Conservation (phyloP, 257 asterid species). For the Gynochthodes officinalis region DNA sequence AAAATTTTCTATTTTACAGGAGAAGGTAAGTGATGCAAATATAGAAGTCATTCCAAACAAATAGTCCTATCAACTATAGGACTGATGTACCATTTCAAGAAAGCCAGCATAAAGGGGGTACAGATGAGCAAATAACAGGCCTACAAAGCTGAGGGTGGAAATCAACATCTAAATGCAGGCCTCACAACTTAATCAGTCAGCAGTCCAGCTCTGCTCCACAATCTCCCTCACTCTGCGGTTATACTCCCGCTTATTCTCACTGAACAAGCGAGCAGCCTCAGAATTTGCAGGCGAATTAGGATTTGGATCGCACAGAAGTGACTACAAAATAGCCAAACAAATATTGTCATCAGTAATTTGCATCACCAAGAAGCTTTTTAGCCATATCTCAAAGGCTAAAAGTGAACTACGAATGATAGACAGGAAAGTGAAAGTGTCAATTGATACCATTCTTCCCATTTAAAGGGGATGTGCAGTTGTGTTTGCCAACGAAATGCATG, state of each 20-base stretch:
- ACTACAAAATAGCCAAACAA: constrained; percentile 35
- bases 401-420: background rate
- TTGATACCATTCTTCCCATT: background rate
- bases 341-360: background rate
- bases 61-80: constrained; percentile 24
- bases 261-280: constrained; percentile 85
- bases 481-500: background rate
- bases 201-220: constrained; percentile 93
- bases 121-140: constrained; percentile 24
- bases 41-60: constrained; percentile 16
- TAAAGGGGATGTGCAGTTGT: no score
- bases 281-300: constrained; percentile 89
- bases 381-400: background rate
- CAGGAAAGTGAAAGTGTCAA: background rate
- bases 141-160: constrained; percentile 12
- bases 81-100: constrained; percentile 24
- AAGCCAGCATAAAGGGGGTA: constrained; percentile 9
- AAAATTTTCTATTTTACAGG: constrained; percentile 33
- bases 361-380: background rate
- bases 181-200: constrained; percentile 40
- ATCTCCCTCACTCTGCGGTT: constrained; percentile 72
- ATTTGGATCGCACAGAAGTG: constrained; percentile 81
- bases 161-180: constrained; percentile 5
- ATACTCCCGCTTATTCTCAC: constrained; percentile 75
- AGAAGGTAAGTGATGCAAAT: constrained; percentile 25